Evolutionary conservation across 1,139 yeast species (phyloP).

Genomic region (Debaryomycetaceae sp.): DNA sequence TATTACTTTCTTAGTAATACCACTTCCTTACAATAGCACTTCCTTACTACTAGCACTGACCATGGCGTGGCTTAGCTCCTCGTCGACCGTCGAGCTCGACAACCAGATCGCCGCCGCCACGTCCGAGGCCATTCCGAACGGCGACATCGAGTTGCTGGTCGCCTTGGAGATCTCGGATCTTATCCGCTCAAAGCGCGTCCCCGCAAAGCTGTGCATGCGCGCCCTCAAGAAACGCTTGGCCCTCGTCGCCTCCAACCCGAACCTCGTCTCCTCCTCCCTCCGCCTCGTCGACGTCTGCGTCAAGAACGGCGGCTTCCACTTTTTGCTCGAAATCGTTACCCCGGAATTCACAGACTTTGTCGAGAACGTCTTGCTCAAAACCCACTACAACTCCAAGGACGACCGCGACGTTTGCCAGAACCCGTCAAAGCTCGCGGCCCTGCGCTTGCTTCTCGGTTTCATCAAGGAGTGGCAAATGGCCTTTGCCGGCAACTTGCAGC

Average conservation of each 20-base stretch:
- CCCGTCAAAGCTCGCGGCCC: constrained; percentile 45
- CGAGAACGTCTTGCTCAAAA: constrained; percentile 31
- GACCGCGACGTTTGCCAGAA: constrained; percentile 17
- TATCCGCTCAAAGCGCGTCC: constrained; percentile 74
- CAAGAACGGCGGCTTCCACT: constrained; percentile 87
- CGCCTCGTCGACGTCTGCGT: constrained; percentile 78
- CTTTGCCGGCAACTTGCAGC: constrained; percentile 59
- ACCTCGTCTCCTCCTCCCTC: constrained; percentile 62
- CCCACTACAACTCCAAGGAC: constrained; percentile 24
- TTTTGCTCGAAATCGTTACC: constrained; percentile 66
- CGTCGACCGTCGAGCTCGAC: constrained; percentile 43
- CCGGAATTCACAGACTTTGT: constrained; percentile 80
- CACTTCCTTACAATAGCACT: neutral
- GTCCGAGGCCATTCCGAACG: constrained; percentile 82
- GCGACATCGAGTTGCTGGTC: constrained; percentile 71
- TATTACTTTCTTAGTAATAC: too few species aligned
- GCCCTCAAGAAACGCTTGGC: constrained; percentile 65
- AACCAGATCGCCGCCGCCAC: constrained; percentile 68
- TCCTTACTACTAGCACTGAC: constrained; percentile 1
- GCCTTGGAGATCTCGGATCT: constrained; percentile 85
- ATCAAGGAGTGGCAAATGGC: constrained; percentile 72
- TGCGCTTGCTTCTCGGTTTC: constrained; percentile 46
- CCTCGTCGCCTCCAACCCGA: constrained; percentile 55
- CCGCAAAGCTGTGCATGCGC: constrained; percentile 79
- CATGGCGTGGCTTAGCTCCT: constrained; percentile 58